Conservation (phyloP, 305 asterid genomes). For the Plantago lanceolata region DNA sequence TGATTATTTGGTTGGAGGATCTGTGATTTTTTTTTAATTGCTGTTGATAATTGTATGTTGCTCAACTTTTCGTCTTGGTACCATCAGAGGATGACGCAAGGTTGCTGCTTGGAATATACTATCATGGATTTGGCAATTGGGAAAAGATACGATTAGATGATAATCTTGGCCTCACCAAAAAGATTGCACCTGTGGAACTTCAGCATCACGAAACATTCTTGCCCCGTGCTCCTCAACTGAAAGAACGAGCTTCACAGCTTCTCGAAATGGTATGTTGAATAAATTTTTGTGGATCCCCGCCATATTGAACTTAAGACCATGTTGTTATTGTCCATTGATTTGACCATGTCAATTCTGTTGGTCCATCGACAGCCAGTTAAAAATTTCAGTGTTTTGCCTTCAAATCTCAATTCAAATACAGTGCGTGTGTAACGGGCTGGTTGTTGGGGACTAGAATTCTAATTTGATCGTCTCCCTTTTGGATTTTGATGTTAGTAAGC, state of each 20-base stretch:
- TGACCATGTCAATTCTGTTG: neutral
- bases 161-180: conserved; percentile 82
- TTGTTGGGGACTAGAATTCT: no score
- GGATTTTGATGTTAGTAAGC: no score
- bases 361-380: no score
- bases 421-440: no score
- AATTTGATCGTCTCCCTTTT: no score
- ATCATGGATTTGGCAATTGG: conserved; percentile 99
- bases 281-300: conserved; percentile 1
- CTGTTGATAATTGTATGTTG: no score
- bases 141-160: conserved; percentile 87
- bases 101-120: conserved; percentile 91
- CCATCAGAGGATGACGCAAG: conserved; percentile 93
- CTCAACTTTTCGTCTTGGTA: conserved; percentile 20
- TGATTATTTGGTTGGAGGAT: neutral
- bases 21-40: neutral
- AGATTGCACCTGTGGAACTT: conserved; percentile 99
- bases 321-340: neutral
- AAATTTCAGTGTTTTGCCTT: no score
- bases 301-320: neutral
- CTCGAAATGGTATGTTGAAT: conserved; percentile 74
- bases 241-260: conserved; percentile 95
- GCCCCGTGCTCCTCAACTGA: conserved; percentile 98
- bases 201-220: conserved; percentile 97
- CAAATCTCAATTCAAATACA: no score